A percentile compares a stretch with the other conserved stretches of the same genome.
Evolutionary conservation across 345 rosid genomes (phyloP).

Genomic region (Lagerstroemia speciosa): DNA sequence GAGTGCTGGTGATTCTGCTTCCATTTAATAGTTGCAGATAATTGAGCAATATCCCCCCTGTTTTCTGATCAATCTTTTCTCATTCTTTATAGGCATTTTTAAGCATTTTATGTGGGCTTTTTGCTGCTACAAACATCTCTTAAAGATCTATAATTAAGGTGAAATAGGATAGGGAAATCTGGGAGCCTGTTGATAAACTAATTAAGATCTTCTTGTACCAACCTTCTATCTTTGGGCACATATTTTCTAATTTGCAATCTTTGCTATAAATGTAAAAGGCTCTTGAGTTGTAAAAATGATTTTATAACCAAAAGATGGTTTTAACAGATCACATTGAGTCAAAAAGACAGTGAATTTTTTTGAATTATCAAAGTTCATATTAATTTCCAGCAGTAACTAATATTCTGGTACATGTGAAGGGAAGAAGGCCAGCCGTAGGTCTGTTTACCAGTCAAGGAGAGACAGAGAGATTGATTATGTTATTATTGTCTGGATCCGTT

Average conservation of each 20-base stretch:
- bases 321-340: background rate
- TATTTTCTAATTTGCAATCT: background rate
- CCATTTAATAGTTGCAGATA: constrained; percentile 1
- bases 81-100: background rate
- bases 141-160: too few relatives aligned
- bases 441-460: background rate
- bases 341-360: background rate
- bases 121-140: too few relatives aligned
- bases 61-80: background rate
- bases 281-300: background rate
- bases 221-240: too few relatives aligned
- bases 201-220: background rate
- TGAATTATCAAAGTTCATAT: background rate
- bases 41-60: background rate
- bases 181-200: background rate
- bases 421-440: background rate
- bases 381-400: background rate
- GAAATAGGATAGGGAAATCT: background rate
- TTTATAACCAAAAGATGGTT: background rate
- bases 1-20: constrained; percentile 28
- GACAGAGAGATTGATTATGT: background rate
- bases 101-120: too few relatives aligned
- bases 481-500: background rate
- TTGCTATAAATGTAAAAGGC: background rate
- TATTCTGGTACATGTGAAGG: background rate